Percentiles rank a stretch among this genome's conserved stretches.
Evolutionary conservation across 2,329 filamentous ascomycete genomes (phyloP).

Genomic region (Diplodia mutila): DNA sequence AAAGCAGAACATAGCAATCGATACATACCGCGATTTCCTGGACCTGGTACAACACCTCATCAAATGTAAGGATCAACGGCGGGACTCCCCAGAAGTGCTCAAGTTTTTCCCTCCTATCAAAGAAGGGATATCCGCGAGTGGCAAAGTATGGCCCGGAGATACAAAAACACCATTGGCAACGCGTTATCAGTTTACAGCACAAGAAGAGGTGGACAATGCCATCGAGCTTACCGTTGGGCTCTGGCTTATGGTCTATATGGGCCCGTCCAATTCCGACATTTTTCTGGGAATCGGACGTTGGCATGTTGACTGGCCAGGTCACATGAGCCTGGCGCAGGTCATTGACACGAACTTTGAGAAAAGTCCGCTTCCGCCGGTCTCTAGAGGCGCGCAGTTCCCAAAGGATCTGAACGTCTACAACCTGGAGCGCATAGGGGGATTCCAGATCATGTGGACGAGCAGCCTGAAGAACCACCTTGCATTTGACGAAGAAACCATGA

Average conservation of each 20-base stretch:
- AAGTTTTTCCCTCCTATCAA: neutral
- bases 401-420: neutral
- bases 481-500: neutral
- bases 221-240: neutral
- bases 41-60: neutral
- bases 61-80: neutral
- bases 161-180: neutral
- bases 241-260: neutral
- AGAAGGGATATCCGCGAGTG: too few relatives aligned
- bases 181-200: neutral
- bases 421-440: neutral
- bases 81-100: neutral
- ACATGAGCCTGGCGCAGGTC: neutral
- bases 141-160: neutral
- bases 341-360: neutral
- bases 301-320: neutral
- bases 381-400: neutral
- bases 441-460: constrained; percentile 1
- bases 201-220: neutral
- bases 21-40: neutral
- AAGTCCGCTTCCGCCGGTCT: neutral
- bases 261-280: neutral
- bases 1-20: neutral
- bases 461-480: neutral
- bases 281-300: neutral